These are phyloP conservation scores for Pistacia integerrima DNA, from an alignment of 345 rosid genomes.

Conservation along the genomic window DNA sequence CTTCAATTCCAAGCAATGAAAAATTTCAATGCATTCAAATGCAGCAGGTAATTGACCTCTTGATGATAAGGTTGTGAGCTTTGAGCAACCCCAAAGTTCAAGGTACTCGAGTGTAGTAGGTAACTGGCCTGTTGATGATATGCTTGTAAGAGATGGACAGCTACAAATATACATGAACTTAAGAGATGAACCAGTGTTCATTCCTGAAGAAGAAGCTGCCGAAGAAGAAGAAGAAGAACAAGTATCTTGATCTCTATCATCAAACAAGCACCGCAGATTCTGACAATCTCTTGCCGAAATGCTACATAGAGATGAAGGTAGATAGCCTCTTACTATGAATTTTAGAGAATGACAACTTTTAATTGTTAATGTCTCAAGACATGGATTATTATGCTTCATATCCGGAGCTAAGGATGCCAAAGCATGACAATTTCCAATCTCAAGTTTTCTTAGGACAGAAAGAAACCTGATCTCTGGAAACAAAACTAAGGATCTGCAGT, in stretches of 20 bases:
- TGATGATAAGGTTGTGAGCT: too few species aligned
- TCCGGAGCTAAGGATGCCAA: background rate
- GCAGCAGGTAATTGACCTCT: too few species aligned
- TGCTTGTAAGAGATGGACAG: too few species aligned
- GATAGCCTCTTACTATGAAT: background rate
- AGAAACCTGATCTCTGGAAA: background rate
- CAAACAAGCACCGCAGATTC: conserved; percentile 13
- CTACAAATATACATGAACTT: too few species aligned
- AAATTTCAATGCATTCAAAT: too few species aligned
- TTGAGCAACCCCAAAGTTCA: too few species aligned
- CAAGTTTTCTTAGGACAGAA: background rate
- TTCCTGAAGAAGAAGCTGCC: too few species aligned
- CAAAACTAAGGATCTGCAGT: background rate
- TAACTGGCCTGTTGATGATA: too few species aligned
- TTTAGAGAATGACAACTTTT: background rate
- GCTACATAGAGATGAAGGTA: background rate
- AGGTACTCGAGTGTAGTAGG: too few species aligned
- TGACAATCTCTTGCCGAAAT: background rate
- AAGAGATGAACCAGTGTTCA: too few species aligned
- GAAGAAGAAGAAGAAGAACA: too few species aligned
- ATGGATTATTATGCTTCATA: background rate
- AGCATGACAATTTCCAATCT: background rate
- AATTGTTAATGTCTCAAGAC: background rate
- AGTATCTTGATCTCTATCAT: background rate
- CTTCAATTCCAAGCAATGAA: too few species aligned